These are phyloP conservation scores for Colletotrichum noveboracense DNA, from an alignment of 2,329 filamentous ascomycete genomes.

Conservation along the genomic window DNA sequence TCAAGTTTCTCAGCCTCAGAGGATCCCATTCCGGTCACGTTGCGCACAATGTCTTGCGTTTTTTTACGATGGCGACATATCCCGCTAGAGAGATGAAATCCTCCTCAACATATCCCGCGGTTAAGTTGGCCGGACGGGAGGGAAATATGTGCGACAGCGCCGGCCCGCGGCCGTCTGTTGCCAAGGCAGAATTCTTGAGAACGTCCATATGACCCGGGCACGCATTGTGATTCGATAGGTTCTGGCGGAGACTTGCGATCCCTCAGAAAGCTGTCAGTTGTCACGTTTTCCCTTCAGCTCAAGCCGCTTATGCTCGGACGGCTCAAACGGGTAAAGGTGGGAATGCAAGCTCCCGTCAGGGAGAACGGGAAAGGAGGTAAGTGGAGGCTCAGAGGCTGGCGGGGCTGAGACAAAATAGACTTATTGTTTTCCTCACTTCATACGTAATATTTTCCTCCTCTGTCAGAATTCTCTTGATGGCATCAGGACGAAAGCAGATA, in stretches of 20 bases:
- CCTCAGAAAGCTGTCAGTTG: background rate
- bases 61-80: background rate
- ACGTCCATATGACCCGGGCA: background rate
- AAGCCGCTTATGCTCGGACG: background rate
- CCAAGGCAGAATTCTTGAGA: background rate
- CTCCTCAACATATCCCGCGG: background rate
- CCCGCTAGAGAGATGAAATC: background rate
- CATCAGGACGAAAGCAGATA: background rate
- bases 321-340: background rate
- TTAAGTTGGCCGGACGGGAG: background rate
- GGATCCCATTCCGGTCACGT: background rate
- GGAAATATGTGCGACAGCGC: background rate
- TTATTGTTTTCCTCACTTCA: background rate
- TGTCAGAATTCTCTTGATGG: background rate
- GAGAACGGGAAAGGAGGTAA: slow-evolving; percentile 1
- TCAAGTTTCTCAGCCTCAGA: background rate
- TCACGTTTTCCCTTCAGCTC: background rate
- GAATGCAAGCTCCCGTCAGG: background rate
- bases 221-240: background rate
- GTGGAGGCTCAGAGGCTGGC: background rate
- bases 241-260: background rate
- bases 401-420: slow-evolving; percentile 8
- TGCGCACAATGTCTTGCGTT: background rate
- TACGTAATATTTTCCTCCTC: background rate
- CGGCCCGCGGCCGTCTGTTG: background rate